These are phyloP conservation scores for Dictyostelium capitatum DNA, from an alignment of 78 protist species.

Conservation along the genomic window DNA sequence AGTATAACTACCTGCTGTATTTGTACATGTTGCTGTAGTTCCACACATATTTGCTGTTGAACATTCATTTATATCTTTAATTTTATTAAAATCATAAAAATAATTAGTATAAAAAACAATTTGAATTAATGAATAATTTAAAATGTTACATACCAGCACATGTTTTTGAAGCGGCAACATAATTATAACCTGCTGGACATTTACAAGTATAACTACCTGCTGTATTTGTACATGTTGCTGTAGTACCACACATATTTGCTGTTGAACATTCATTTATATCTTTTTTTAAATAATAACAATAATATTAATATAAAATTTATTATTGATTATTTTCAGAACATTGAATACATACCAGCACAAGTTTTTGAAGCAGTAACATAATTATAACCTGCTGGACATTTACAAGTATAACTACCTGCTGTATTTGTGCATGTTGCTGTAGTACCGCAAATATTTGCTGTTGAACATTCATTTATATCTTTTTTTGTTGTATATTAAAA, in stretches of 20 bases:
- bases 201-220: neutral
- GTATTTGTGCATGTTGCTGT: neutral
- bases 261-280: conserved; percentile 4
- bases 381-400: neutral
- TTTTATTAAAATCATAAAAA: too few relatives aligned
- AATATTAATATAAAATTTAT: too few relatives aligned
- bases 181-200: neutral
- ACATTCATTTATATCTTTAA: neutral
- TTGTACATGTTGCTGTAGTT: neutral
- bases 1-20: neutral
- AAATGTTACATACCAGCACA: neutral
- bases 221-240: neutral
- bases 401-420: neutral
- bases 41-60: neutral
- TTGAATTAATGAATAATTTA: too few relatives aligned
- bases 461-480: too few relatives aligned
- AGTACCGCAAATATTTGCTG: neutral
- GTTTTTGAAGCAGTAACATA: neutral
- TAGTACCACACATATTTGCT: neutral
- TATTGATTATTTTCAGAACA: too few relatives aligned
- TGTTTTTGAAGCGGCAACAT: neutral
- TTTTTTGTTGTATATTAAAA: too few relatives aligned
- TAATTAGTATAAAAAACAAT: too few relatives aligned
- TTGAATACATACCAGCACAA: neutral
- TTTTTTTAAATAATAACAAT: too few relatives aligned